Evolutionary conservation across 2,329 filamentous ascomycete species (phyloP), one percentile per base, ranked within the genome.

Genomic region (Fusarium torulosum): DNA sequence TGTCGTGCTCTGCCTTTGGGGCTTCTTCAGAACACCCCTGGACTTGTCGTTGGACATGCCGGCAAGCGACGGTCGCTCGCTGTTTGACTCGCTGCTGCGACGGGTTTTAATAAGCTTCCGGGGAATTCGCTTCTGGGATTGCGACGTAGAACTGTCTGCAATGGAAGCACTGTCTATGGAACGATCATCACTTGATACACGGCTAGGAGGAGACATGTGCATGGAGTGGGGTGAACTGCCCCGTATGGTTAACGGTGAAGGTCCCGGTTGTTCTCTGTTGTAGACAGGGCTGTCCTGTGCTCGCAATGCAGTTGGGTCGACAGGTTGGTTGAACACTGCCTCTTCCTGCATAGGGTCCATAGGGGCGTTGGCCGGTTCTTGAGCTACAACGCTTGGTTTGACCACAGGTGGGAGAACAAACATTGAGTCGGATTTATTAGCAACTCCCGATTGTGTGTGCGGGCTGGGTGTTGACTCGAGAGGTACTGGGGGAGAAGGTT

Each of bases 31-130:
- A 11, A 82, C 71, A 4, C 72, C 70, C 54, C 76, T 78, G 1
- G 62, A 29, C 46, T 62, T 67, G 11, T 74, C 68, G 31, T 52
- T 60, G n/a, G 60, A 40, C 27, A 58, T 27, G 37, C 53, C 40
- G 19, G 50, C 29, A 19, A 70, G 40, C 13, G 50, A 53, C 19
- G 69, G 46, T 54, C 74, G 79, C 51, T 81, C 79, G 20, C 68
- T 53, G 29, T 66, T 72, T 13, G 67, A 69, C 31, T 81, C 80
- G 68, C 76, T 80, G 59, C 70, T 79, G 25, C 74, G 76, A 25
- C 80, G 78, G 51, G 66, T 75, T 72, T 84, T 84, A 20, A 76
- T 79, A 33, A 83, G 73, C 67, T 83, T 83, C 51, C 77, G 78
- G 35, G 76, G 79, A 45, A 76, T 75, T n/a, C 78, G 75, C 61